phyloP scores from a whole-genome alignment of 2,329 filamentous ascomycete genomes.

The Escovopsis sp. region DNA sequence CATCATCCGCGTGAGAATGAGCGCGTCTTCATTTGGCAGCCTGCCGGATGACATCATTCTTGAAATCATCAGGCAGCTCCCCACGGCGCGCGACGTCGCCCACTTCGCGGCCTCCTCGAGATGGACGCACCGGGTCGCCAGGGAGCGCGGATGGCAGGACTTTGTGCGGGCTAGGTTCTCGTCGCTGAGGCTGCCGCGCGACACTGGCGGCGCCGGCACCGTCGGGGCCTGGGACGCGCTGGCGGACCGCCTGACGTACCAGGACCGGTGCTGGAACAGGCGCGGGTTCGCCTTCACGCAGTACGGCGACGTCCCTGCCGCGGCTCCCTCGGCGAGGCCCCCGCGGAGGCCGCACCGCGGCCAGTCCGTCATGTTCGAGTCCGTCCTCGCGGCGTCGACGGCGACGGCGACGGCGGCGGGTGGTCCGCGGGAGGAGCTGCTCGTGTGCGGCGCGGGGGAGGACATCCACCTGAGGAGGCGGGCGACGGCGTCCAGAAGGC shows the following conservation, averaged over 20 bases:
- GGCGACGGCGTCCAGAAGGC: conserved; percentile 3
- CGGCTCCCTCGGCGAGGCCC: neutral
- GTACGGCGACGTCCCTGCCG: conserved; percentile 1
- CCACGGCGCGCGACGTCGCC: conserved; percentile 33
- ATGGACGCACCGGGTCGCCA: conserved; percentile 24
- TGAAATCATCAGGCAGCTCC: conserved; percentile 30
- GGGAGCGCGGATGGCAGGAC: conserved; percentile 31
- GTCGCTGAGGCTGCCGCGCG: conserved; percentile 21
- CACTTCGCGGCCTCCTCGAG: conserved; percentile 25
- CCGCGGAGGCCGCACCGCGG: conserved; percentile 7
- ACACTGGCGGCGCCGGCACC: neutral
- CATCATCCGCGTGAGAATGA: conserved; percentile 7
- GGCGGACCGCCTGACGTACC: conserved; percentile 32
- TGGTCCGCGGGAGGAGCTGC: conserved; percentile 26
- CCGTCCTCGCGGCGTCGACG: conserved; percentile 31
- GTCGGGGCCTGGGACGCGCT: conserved; percentile 21
- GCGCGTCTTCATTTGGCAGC: conserved; percentile 19
- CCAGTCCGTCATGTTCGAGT: conserved; percentile 28
- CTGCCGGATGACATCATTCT: conserved; percentile 37
- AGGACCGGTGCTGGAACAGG: conserved; percentile 39
- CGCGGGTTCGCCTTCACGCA: conserved; percentile 24
- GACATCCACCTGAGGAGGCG: conserved; percentile 28
- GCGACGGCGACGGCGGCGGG: conserved; percentile 27
- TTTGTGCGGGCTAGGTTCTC: conserved; percentile 33
- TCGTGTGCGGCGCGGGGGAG: conserved; percentile 38